A percentile compares a stretch with the other conserved stretches of the same genome.
Evolutionary conservation across 2,329 filamentous ascomycete species (phyloP).

Genomic region (Penicillium sp.): DNA sequence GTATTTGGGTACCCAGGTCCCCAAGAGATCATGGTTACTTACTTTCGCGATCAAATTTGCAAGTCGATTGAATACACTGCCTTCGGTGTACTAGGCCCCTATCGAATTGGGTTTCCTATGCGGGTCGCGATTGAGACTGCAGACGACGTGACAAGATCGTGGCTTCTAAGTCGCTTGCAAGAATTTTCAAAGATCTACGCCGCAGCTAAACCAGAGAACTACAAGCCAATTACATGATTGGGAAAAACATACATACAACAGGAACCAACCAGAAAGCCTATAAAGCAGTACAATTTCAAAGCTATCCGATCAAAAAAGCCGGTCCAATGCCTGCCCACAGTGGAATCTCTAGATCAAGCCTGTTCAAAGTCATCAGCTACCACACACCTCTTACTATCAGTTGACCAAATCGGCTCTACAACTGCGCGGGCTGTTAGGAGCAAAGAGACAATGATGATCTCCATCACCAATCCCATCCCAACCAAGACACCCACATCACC

Average conservation of each 20-base stretch:
- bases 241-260: neutral
- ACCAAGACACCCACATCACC: slow-evolving; percentile 19
- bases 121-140: slow-evolving; percentile 28
- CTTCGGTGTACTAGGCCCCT: slow-evolving; percentile 27
- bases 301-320: neutral
- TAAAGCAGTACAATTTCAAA: neutral
- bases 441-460: slow-evolving; percentile 21
- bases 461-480: slow-evolving; percentile 29
- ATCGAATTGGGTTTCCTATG: slow-evolving; percentile 28
- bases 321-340: neutral
- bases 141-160: slow-evolving; percentile 22
- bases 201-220: slow-evolving; percentile 23
- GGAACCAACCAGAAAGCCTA: neutral
- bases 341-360: neutral
- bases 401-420: slow-evolving; percentile 20
- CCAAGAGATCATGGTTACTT: slow-evolving; percentile 22
- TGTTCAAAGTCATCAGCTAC: slow-evolving; percentile 4
- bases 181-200: slow-evolving; percentile 28
- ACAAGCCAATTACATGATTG: slow-evolving; percentile 4
- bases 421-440: slow-evolving; percentile 22
- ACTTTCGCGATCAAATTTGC: slow-evolving; percentile 33
- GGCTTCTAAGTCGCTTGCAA: slow-evolving; percentile 25
- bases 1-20: slow-evolving; percentile 22
- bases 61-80: slow-evolving; percentile 30
- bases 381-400: neutral